A percentile compares a stretch with the other conserved stretches of the same genome.
phyloP scores from a whole-genome alignment of 2,329 filamentous ascomycete genomes.

The Calonectria naviculata region DNA sequence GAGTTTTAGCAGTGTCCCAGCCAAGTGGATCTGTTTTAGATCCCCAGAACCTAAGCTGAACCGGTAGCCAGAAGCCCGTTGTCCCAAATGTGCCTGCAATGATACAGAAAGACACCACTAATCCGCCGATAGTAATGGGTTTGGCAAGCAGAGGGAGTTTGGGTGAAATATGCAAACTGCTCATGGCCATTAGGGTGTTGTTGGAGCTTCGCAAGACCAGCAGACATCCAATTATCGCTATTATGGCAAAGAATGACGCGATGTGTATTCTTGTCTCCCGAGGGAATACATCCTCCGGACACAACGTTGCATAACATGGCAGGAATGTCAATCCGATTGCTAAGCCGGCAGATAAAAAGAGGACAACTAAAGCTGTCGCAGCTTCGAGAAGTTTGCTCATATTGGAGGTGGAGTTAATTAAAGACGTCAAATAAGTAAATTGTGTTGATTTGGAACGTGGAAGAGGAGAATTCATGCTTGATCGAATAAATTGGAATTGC shows the following conservation, averaged over 20 bases:
- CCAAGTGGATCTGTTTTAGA: constrained; percentile 17
- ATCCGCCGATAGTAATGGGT: background rate
- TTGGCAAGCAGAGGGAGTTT: constrained; percentile 11
- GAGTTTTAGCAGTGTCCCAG: constrained; percentile 16
- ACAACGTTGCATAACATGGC: background rate
- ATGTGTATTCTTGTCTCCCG: constrained; percentile 9
- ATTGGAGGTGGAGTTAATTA: background rate
- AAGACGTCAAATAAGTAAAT: background rate
- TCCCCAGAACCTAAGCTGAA: constrained; percentile 15
- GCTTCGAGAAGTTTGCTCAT: background rate
- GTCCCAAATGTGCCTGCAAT: background rate
- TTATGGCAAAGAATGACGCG: constrained; percentile 3
- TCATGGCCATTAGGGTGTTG: background rate
- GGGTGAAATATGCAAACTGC: background rate
- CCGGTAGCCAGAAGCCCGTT: constrained; percentile 8
- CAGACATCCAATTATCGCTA: background rate
- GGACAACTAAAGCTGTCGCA: background rate
- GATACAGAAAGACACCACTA: background rate
- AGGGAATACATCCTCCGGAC: constrained; percentile 8
- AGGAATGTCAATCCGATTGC: background rate
- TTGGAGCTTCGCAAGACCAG: constrained; percentile 1
- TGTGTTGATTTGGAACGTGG: background rate
- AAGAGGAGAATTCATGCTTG: background rate
- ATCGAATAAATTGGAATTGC: background rate
- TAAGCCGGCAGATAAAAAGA: background rate